These are phyloP conservation scores for Orobanche coerulescens DNA, from an alignment of 257 asterid species.

Conservation along the genomic window DNA sequence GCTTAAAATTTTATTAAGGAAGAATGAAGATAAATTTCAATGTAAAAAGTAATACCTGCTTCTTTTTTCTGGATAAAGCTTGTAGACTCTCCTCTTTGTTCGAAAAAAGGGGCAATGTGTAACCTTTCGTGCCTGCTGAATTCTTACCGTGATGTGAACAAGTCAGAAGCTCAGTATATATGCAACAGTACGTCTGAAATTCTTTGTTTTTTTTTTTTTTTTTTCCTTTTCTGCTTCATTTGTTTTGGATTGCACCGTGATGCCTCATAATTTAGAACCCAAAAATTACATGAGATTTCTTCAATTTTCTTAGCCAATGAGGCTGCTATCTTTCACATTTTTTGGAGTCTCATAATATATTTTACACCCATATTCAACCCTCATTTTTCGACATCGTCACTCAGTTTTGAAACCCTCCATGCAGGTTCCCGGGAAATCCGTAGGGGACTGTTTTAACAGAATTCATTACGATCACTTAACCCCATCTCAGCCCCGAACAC, in stretches of 20 bases:
- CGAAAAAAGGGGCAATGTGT: background rate
- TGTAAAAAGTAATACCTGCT: background rate
- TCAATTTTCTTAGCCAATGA: background rate
- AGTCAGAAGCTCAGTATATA: background rate
- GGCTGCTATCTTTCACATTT: background rate
- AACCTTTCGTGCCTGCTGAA: background rate
- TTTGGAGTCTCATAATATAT: background rate
- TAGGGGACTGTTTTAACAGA: conserved; percentile 67
- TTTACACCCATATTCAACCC: too few relatives aligned
- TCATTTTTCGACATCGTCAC: background rate
- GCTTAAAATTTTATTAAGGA: background rate
- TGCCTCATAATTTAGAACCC: background rate
- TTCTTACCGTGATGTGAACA: background rate
- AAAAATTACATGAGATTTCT: background rate
- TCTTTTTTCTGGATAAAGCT: background rate
- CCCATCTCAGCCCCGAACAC: conserved; percentile 60
- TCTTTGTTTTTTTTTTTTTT: background rate
- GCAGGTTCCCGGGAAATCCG: conserved; percentile 96
- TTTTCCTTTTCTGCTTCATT: background rate
- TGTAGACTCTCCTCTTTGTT: background rate
- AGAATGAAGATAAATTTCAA: background rate
- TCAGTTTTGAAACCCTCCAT: conserved; percentile 16
- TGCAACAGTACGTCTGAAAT: background rate
- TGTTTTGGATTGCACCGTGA: background rate
- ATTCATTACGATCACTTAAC: conserved; percentile 63